Evolutionary conservation across 805 yeast species (phyloP), one percentile per base, ranked within the genome.

Genomic region (Barnettozyma salicaria): DNA sequence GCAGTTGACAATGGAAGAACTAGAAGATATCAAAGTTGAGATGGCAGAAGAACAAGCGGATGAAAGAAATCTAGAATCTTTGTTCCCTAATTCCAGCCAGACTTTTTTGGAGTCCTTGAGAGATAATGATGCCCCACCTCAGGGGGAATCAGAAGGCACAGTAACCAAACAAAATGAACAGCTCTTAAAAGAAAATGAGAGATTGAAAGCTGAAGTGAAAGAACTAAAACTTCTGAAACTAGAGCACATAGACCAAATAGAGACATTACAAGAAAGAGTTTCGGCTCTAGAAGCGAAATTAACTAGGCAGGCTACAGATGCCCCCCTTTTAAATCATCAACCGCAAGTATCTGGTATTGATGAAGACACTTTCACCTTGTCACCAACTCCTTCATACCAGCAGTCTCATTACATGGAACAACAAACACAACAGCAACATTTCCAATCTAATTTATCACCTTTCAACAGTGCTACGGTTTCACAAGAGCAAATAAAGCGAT

Each of bases 401-500:
- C 50, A 43, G 18, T 31, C 34, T 7, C 12, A 30, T 14, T 27
- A 30, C 19, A 22, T 18, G 6, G 26, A 36, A 17, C 27, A 28
- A 14, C 47, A 36, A 28, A 39, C 39, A 12, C 43, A 25, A 19
- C 31, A 34, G 13, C 32, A 34, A 16, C 41, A 37, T 3, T 35
- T 34, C 37, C 47, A 37, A 17, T 39, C 47, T 4, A 45, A 19
- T 5, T 40, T 32, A 34, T 39, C 40, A 38, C 43, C 19, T n/a
- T 49, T 49, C 37, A 43, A 44, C 39, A 47, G 30, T 30, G 53
- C 60, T n/a, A n/a, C n/a, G n/a, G n/a, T n/a, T n/a, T n/a, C n/a
- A n/a, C n/a, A n/a, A 21, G 74, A 73, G 43, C 72, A 76, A 6
- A 70, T 70, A 10, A 78, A 76, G 48, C 68, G 76, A 37, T 67